These are phyloP conservation scores for Irpex lacteus DNA, from an alignment of 1,284 basidiomycete species.

Conservation along the genomic window DNA sequence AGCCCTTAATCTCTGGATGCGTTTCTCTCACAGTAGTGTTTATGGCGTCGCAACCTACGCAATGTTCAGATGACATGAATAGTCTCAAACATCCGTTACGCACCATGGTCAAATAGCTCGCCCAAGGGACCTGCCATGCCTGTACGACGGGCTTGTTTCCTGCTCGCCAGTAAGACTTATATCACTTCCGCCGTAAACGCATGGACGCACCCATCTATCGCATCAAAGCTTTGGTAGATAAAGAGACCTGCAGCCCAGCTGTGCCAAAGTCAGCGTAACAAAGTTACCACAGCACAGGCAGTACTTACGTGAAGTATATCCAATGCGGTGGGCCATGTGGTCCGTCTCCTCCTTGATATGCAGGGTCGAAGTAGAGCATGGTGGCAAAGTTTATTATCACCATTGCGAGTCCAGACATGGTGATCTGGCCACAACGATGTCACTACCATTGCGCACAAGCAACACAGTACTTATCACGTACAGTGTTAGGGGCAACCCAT, in stretches of 20 bases:
- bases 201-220: constrained; percentile 74
- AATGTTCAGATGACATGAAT: neutral
- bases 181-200: neutral
- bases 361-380: constrained; percentile 78
- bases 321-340: constrained; percentile 67
- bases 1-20: neutral
- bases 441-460: neutral
- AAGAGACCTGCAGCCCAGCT: constrained; percentile 91
- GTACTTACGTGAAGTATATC: constrained; percentile 81
- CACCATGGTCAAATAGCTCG: constrained; percentile 96
- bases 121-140: constrained; percentile 96
- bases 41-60: constrained; percentile 80
- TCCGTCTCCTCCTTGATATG: constrained; percentile 59
- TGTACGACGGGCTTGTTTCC: constrained; percentile 92
- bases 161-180: constrained; percentile 28
- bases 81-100: constrained; percentile 16
- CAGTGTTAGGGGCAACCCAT: constrained; percentile 88
- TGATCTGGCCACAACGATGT: constrained; percentile 55
- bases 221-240: constrained; percentile 88
- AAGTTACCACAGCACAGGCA: constrained; percentile 4
- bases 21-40: constrained; percentile 79
- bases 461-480: constrained; percentile 36
- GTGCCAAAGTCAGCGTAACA: neutral
- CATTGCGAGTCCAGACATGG: constrained; percentile 78
- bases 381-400: constrained; percentile 86